Percentiles rank a stretch among this genome's conserved stretches.
These are phyloP conservation scores for Vanrija pseudolonga DNA, from an alignment of 1,284 basidiomycete species.

Conservation along the genomic window DNA sequence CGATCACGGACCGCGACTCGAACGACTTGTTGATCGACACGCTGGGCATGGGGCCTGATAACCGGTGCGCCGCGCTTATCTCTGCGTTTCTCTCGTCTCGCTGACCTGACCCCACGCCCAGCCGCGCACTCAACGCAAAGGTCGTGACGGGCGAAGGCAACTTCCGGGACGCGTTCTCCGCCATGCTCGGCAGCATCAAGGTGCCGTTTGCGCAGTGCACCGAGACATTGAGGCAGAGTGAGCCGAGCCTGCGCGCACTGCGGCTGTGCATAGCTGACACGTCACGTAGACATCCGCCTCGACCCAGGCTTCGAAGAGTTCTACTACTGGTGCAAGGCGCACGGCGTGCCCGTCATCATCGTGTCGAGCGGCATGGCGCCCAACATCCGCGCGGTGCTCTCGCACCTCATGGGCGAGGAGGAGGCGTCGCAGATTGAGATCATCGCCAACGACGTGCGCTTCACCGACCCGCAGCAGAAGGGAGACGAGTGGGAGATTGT, in stretches of 20 bases:
- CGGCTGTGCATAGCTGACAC: background rate
- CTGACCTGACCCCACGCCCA: constrained; percentile 15
- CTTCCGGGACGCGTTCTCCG: constrained; percentile 74
- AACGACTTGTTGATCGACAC: constrained; percentile 64
- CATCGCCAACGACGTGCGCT: constrained; percentile 78
- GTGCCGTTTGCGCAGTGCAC: constrained; percentile 73
- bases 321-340: constrained; percentile 70
- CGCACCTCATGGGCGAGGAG: constrained; percentile 68
- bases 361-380: constrained; percentile 93
- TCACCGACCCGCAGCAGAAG: constrained; percentile 55
- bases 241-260: constrained; percentile 44
- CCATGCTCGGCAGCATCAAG: constrained; percentile 73
- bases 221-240: constrained; percentile 60
- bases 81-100: no score
- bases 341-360: constrained; percentile 80
- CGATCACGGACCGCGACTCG: constrained; percentile 82
- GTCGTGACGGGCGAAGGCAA: constrained; percentile 63
- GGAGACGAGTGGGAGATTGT: constrained; percentile 75
- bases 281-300: constrained; percentile 65
- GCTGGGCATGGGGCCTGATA: constrained; percentile 54
- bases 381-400: constrained; percentile 76
- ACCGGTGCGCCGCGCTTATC: constrained; percentile 15
- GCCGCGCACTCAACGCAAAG: constrained; percentile 65
- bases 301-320: constrained; percentile 85
- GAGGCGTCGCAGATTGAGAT: constrained; percentile 75